Base-by-base conservation (phyloP, 139 green algal species). In the Volvox africanus region DNA sequence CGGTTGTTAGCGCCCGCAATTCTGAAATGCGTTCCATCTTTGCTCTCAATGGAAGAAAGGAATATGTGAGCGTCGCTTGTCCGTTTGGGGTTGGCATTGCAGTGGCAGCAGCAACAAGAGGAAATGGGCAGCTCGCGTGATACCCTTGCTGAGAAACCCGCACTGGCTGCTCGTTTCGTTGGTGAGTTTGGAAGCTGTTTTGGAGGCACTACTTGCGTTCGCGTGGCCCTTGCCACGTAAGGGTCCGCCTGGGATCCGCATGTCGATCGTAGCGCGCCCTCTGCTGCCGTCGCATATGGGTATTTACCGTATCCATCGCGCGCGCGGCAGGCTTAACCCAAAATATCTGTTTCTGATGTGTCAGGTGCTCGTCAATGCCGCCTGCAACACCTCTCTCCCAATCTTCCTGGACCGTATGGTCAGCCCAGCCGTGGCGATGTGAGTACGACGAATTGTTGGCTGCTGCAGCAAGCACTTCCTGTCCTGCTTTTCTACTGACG, bases 321-420 rank as follows among this genome's bases (percentile, higher is more conserved):
- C n/a, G n/a, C n/a, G n/a, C n/a, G n/a, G 11, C 67, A 26, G 67
- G 11, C 67, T 75, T 28, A 75, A 14, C 44, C 44, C 44, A 12
- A 12, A 75, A 75, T 75, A 75, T 75, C 5, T 75, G 67, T 28
- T 28, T 28, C 24, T 28, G 22, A n/a, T n/a, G 67, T 12, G 18
- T 3, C 71, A 90, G 86, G 73, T 83, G 17, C 80, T 95, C 16
- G 90, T 92, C 81, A 98, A 98, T 82, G 93, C 95, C 16, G 87
- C 26, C 11, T 76, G 80, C 35, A 93, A 94, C 92, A 91, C 93
- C 89, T 93, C 96, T 1, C 94, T 98, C 24, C 97, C 97, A 0
- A 92, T 98, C 44, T 97, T 98, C 76, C 87, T 98, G 44, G 93
- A 98, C 84, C 86, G 93, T 0, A 92, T 98, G 28, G 94, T 95